Evolutionary conservation across 805 yeast species (phyloP), one percentile per base, ranked within the genome.

Genomic region (Kuraishia cidri): DNA sequence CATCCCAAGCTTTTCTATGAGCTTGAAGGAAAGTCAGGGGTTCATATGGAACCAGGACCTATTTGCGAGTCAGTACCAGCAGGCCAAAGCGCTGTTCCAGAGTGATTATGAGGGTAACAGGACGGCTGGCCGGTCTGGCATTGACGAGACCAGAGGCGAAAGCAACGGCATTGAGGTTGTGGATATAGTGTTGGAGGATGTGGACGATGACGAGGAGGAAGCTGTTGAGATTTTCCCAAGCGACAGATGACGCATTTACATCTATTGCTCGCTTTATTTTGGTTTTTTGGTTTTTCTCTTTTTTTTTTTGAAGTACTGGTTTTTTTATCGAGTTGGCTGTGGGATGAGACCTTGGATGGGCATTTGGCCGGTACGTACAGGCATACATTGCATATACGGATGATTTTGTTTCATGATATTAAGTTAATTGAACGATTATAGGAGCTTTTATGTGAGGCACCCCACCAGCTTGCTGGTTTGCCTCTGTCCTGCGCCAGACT

Each of bases 31-130:
- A 44, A 69, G 79, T 21, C 88, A 81, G 47, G 92, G 92, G 3
- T 81, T 80, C 44, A 54, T 71, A 2, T 81, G 85, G 72, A 80
- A 81, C 48, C 88, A 80, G 46, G 88, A 80, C 44, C 54, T 79
- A 29, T 81, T 79, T 62, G 88, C 86, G 3, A 63, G 78, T 2
- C 76, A 78, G 19, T 76, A 74, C 48, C 83, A 78, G 45, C 88
- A 80, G 37, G 57, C 53, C 29, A 52, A 64, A 30, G 66, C 65
- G 12, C 53, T 24, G 14, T 12, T 23, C 15, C 17, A 23, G 10
- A 15, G 13, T 4, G 33, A 24, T 11, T 4, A 18, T 15, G 16
- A 8, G 12, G 7, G 30, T 4, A 16, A 17, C 18, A 27, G 12
- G 12, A 16, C 23, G 23, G 9, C 23, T 20, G 23, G 9, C 9